Base-by-base conservation (phyloP, 2,329 filamentous ascomycete genomes). In the Endocalyx cinctus region DNA sequence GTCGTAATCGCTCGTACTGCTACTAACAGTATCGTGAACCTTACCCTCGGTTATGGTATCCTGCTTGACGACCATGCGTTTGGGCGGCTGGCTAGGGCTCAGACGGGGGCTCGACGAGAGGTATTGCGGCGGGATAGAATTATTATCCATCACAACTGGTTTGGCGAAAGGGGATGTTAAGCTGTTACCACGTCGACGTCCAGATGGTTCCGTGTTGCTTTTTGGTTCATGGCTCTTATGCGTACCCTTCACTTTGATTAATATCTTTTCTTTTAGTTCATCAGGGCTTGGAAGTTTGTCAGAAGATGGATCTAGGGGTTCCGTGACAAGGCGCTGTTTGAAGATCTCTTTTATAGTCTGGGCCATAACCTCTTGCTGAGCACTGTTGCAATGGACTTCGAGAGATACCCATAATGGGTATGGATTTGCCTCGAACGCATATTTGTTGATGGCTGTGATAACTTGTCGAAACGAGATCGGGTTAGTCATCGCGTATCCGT, bases 391-490 rank as follows among this genome's bases (percentile, higher is more conserved):
- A 57, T 97, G 92, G 4, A 97, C 89, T 59, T 98, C 92, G 11
- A 98, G 81, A 1, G 92, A 97, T 42, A 98, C 81, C 67, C 92
- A 94, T 12, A 98, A 70, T 1, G 92, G 92, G 48, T 89, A 96
- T 15, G 76, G 77, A n/a, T 86, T 88, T 36, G 83, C 82, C 44
- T 81, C 72, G 53, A 98, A 98, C 2, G 92, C 92, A 56, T 96
- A 96, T 57, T 90, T 89, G 60, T 89, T 87, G 58, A 98, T 92
- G 31, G 89, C 88, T 17, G 82, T 84, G 64, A 98, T 87, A 43
- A 90, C 90, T 59, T 97, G 90, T 28, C 80, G 75, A 62, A 98
- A 98, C 23, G 85, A 79, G 35, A 97, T 88, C 38, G 85, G 82
- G 10, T 80, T 90, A 0, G 92, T 97, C 60, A 94, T 72, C 1